These are phyloP conservation scores for Talaromyces proteolyticus DNA, from an alignment of 495 filamentous ascomycete genomes.

Conservation along the genomic window DNA sequence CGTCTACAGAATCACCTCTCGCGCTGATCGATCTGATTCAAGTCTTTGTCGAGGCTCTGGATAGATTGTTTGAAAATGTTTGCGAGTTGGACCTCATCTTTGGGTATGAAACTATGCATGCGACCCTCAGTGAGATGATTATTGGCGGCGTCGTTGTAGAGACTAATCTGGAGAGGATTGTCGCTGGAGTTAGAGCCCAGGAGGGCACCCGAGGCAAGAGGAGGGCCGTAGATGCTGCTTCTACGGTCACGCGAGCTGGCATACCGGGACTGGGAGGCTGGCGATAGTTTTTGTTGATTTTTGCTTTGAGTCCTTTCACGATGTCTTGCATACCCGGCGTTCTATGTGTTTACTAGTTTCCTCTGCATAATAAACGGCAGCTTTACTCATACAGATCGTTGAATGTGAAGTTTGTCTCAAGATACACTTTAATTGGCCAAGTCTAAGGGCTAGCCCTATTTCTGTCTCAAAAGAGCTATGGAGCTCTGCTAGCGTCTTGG, in stretches of 20 bases:
- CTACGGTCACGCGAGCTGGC: slow-evolving; percentile 30
- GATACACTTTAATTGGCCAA: not conserved
- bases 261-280: slow-evolving; percentile 36
- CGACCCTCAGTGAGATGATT: slow-evolving; percentile 87
- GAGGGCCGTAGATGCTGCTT: slow-evolving; percentile 40
- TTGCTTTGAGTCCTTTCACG: too few species aligned
- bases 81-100: slow-evolving; percentile 98
- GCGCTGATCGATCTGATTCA: slow-evolving; percentile 95
- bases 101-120: slow-evolving; percentile 96
- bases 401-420: too few species aligned
- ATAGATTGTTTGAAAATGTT: slow-evolving; percentile 94
- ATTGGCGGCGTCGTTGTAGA: slow-evolving; percentile 95
- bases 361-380: too few species aligned
- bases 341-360: slow-evolving; percentile 1
- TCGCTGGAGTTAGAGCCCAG: slow-evolving; percentile 74
- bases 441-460: slow-evolving; percentile 3
- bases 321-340: not conserved
- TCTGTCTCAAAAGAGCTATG: not conserved
- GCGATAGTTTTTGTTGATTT: slow-evolving; percentile 21
- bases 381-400: too few species aligned
- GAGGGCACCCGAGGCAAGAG: slow-evolving; percentile 76
- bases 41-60: slow-evolving; percentile 93
- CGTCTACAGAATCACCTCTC: slow-evolving; percentile 93
- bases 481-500: not conserved
- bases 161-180: slow-evolving; percentile 81